Base-by-base conservation (phyloP, 345 rosid genomes). In the Syzygium aqueum region DNA sequence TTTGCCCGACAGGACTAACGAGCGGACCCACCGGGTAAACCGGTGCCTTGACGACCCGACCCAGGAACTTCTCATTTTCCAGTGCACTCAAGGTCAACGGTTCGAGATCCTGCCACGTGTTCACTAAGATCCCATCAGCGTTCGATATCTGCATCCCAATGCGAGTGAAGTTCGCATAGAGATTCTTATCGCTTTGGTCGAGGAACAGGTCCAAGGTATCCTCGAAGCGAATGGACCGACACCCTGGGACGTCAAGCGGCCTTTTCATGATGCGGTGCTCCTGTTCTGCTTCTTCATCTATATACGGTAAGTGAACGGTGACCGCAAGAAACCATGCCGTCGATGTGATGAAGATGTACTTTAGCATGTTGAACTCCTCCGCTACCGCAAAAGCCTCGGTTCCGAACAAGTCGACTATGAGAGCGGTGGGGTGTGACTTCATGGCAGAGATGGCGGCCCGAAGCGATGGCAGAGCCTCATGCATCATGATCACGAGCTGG, bases 291-390 rank as follows among this genome's bases (percentile, higher is more conserved):
- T 83, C 86, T 77, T 86, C 89, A 37, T 90, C 91, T 14, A 92
- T 46, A 11, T 86, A 85, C 11, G 95, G 94, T 5, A 86, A 86
- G 87, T 93, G 91, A 13, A 93, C 37, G 2, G 91, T 77, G 49
- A 91, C 84, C 0, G 96, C 95, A 8, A 96, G 90, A 87, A 89
- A 90, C 94, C 97, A 93, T 3, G 97, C 98, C 87, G 90, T 95
- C 2, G 94, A 84, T 84, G 96, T 86, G 16, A 91, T 50, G 6
- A 90, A 92, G 19, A 94, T 91, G 16, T 91, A 94, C 87, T 89
- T 94, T 14, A 90, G 87, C 91, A 95, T 90, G 85, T 87, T 87
- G 7, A 94, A 90, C 53, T 95, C 96, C 0, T 89, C 73, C 2
- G 93, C 95, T 5, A 95, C 78, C 49, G 67, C 85, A 37, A 93